A percentile compares a stretch with the other conserved stretches of the same genome.
These are phyloP conservation scores for Spizellomyces sp. DNA, from an alignment of 192 early-diverging fungal species.

Conservation along the genomic window DNA sequence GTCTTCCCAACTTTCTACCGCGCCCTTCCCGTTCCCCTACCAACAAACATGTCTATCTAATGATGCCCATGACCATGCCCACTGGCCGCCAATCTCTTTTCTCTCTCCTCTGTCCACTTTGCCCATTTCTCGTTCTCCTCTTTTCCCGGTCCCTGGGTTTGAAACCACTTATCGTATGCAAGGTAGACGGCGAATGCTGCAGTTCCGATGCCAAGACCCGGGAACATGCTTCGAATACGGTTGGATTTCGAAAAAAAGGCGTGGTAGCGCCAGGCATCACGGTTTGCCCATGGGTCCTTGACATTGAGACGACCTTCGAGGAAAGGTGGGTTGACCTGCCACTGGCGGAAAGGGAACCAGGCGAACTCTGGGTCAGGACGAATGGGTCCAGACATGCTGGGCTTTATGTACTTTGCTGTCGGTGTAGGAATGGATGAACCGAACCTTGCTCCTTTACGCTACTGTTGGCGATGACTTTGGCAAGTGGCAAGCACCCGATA, in stretches of 20 bases:
- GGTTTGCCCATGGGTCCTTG: slow-evolving; percentile 48
- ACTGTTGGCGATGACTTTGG: too few species aligned
- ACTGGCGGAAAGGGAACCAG: slow-evolving; percentile 36
- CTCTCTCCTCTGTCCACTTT: slow-evolving; percentile 43
- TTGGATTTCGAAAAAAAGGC: slow-evolving; percentile 37
- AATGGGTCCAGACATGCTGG: too few species aligned
- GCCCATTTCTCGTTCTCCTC: slow-evolving; percentile 45
- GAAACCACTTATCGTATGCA: slow-evolving; percentile 54
- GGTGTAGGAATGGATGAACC: too few species aligned
- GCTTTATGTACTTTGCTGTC: too few species aligned
- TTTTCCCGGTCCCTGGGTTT: slow-evolving; percentile 42
- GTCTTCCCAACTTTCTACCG: too few species aligned
- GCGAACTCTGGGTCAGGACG: slow-evolving; percentile 28
- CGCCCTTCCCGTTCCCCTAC: too few species aligned
- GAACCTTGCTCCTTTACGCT: too few species aligned
- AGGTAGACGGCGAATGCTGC: slow-evolving; percentile 43
- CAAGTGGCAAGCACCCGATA: too few species aligned
- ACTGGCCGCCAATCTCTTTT: slow-evolving; percentile 33
- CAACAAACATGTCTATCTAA: neutral
- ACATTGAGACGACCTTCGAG: slow-evolving; percentile 21
- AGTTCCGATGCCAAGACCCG: slow-evolving; percentile 44
- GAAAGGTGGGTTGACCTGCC: slow-evolving; percentile 32
- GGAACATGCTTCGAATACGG: slow-evolving; percentile 34
- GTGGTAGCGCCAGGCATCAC: slow-evolving; percentile 52
- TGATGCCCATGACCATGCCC: slow-evolving; percentile 29